Conservation (phyloP, 768 basidiomycete genomes). For the Dentipellis fragilis region DNA sequence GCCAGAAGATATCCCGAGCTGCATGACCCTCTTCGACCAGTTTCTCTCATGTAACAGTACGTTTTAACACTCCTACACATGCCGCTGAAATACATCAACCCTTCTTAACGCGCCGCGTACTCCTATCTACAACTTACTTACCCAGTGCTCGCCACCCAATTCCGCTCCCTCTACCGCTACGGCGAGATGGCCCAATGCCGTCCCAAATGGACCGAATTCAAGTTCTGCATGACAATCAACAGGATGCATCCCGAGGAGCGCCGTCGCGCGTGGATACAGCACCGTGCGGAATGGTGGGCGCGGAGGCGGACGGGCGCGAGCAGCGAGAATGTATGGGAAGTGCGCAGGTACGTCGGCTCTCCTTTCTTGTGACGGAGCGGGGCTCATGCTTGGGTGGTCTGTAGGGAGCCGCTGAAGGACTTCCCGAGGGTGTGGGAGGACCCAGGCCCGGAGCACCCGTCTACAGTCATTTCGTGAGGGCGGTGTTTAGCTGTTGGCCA, state of each 20-base stretch:
- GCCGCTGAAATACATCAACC: not conserved
- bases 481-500: too few relatives aligned
- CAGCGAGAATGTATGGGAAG: constrained; percentile 93
- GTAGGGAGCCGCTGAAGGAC: constrained; percentile 39
- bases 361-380: not conserved
- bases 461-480: too few relatives aligned
- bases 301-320: constrained; percentile 60
- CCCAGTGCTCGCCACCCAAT: constrained; percentile 68
- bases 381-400: not conserved
- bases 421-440: constrained; percentile 27
- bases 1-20: constrained; percentile 71
- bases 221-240: constrained; percentile 86
- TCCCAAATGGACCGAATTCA: constrained; percentile 83
- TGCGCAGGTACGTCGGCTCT: constrained; percentile 53
- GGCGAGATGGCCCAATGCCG: constrained; percentile 66
- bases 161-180: constrained; percentile 80
- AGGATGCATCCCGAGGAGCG: constrained; percentile 66
- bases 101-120: not conserved
- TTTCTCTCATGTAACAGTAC: constrained; percentile 64
- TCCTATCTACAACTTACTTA: constrained; percentile 2
- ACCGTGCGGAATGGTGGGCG: constrained; percentile 95
- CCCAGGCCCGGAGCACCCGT: too few relatives aligned
- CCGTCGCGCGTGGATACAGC: constrained; percentile 74
- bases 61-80: constrained; percentile 7
- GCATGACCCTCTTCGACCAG: constrained; percentile 64